phyloP scores from a whole-genome alignment of 1,284 basidiomycete species.

The Phellopilus nigrolimitatus region DNA sequence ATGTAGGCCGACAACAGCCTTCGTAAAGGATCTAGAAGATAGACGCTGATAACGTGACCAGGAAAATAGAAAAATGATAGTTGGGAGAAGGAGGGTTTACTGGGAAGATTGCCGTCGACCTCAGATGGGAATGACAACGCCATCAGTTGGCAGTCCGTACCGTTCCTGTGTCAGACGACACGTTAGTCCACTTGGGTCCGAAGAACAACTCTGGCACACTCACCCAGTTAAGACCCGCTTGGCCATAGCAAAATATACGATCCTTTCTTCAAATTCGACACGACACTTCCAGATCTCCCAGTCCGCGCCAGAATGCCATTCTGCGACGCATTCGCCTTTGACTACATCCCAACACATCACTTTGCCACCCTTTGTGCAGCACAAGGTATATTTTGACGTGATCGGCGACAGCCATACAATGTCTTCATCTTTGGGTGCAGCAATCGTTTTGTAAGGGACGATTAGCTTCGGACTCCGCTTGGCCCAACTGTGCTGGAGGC shows the following conservation, averaged over 20 bases:
- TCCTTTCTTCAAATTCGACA: constrained; percentile 65
- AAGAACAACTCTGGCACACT: not conserved
- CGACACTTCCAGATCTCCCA: constrained; percentile 76
- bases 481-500: constrained; percentile 39
- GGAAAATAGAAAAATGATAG: constrained; percentile 57
- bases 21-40: constrained; percentile 60
- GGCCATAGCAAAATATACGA: constrained; percentile 72
- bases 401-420: constrained; percentile 74
- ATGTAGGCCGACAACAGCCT: constrained; percentile 63
- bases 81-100: constrained; percentile 43
- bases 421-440: constrained; percentile 57
- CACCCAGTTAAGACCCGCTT: constrained; percentile 45
- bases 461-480: constrained; percentile 21
- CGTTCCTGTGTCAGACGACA: constrained; percentile 6
- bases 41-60: constrained; percentile 71
- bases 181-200: not conserved
- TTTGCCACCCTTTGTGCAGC: constrained; percentile 66
- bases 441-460: constrained; percentile 58
- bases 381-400: constrained; percentile 65
- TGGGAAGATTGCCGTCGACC: constrained; percentile 13
- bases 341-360: constrained; percentile 75
- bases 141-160: constrained; percentile 20
- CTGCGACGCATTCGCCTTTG: constrained; percentile 50
- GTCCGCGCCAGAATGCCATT: constrained; percentile 59
- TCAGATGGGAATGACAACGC: constrained; percentile 17